Evolutionary conservation across 805 yeast species (phyloP).

Genomic region (Teunomyces funiuensis): DNA sequence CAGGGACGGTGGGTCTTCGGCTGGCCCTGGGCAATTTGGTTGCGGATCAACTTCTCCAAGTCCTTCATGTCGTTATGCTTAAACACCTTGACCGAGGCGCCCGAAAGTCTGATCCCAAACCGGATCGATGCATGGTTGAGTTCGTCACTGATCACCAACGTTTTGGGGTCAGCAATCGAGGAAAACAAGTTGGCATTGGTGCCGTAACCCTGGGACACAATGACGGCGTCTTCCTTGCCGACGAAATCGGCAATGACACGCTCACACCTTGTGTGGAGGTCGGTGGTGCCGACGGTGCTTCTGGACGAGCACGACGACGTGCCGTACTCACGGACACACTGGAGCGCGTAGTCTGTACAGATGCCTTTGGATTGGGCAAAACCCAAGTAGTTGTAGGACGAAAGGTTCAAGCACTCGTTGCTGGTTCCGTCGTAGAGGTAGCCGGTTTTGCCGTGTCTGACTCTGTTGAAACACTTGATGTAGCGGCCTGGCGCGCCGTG

Average conservation of each 20-base stretch:
- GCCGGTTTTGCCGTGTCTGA: conserved; percentile 61
- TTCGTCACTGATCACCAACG: conserved; percentile 90
- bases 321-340: conserved; percentile 67
- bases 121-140: conserved; percentile 94
- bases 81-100: conserved; percentile 89
- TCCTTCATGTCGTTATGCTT: conserved; percentile 87
- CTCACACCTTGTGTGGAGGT: conserved; percentile 75
- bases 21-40: conserved; percentile 90
- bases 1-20: conserved; percentile 95
- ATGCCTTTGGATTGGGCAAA: conserved; percentile 93
- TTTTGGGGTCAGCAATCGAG: conserved; percentile 79
- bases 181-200: conserved; percentile 89
- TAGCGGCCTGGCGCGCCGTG: conserved; percentile 96
- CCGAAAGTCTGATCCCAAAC: conserved; percentile 89
- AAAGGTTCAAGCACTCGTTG: conserved; percentile 76
- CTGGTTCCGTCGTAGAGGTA: conserved; percentile 77
- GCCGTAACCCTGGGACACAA: conserved; percentile 94
- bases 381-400: conserved; percentile 92
- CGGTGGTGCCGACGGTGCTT: conserved; percentile 69
- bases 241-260: conserved; percentile 75
- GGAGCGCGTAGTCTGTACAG: conserved; percentile 79
- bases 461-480: conserved; percentile 77
- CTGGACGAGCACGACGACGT: conserved; percentile 79
- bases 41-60: conserved; percentile 74
- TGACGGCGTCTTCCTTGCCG: conserved; percentile 84